Percentiles rank a stretch among this genome's conserved stretches.
phyloP scores from a whole-genome alignment of 805 yeast species.

The Kuraishia cidri region DNA sequence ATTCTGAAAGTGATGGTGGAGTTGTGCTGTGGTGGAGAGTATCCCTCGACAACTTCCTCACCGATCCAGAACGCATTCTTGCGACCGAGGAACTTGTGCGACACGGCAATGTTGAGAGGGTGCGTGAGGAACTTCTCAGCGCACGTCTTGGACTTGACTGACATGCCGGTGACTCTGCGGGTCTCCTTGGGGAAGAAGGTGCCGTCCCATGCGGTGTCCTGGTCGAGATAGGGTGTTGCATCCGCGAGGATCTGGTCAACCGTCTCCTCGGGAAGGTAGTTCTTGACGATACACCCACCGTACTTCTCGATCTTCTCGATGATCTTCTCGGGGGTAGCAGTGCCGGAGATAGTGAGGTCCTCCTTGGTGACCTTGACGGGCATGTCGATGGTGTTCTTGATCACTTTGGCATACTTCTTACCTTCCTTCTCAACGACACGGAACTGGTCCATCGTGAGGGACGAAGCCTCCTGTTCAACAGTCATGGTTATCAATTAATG shows the following conservation, averaged over 20 bases:
- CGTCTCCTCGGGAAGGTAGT: constrained; percentile 7
- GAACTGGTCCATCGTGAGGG: not conserved
- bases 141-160: constrained; percentile 11
- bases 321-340: constrained; percentile 5
- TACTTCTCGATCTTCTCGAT: constrained; percentile 11
- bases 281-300: constrained; percentile 15
- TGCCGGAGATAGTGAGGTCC: constrained; percentile 4
- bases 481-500: too few relatives aligned
- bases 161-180: constrained; percentile 13
- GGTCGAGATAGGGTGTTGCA: constrained; percentile 13
- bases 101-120: constrained; percentile 9
- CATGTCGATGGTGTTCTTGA: not conserved
- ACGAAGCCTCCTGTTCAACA: not conserved
- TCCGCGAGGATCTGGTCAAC: constrained; percentile 11
- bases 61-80: constrained; percentile 14
- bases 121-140: constrained; percentile 10
- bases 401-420: constrained; percentile 2
- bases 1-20: constrained; percentile 13
- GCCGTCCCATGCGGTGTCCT: constrained; percentile 14
- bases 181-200: constrained; percentile 15
- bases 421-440: constrained; percentile 3
- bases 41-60: constrained; percentile 11
- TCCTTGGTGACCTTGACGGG: constrained; percentile 5
- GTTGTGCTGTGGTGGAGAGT: constrained; percentile 11
- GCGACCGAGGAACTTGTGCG: constrained; percentile 11